phyloP scores from a whole-genome alignment of 2,329 filamentous ascomycete genomes.

The Cladophialophora exuberans region DNA sequence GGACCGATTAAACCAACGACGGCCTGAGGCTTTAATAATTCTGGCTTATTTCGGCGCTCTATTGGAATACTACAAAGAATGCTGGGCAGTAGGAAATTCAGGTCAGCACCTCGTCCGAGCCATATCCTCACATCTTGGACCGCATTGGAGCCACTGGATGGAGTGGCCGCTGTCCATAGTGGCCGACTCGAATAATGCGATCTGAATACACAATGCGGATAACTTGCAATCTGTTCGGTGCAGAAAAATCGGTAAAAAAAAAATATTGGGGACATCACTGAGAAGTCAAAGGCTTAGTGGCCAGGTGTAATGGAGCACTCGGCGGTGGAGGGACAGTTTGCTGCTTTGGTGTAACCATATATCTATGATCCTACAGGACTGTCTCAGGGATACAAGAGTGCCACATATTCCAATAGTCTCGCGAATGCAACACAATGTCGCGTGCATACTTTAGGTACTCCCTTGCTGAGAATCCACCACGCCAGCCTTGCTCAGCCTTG shows the following conservation, averaged over 20 bases:
- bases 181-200: background rate
- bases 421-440: too few relatives aligned
- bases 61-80: slow-evolving; percentile 37
- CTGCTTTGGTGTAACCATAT: too few relatives aligned
- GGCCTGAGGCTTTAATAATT: slow-evolving; percentile 47
- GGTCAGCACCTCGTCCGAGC: slow-evolving; percentile 35
- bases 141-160: slow-evolving; percentile 36
- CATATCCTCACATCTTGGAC: slow-evolving; percentile 33
- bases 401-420: too few relatives aligned
- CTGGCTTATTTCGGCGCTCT: slow-evolving; percentile 49
- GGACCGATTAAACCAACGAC: slow-evolving; percentile 39
- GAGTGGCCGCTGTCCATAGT: slow-evolving; percentile 30
- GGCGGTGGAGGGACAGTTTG: too few relatives aligned
- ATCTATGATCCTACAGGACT: too few relatives aligned
- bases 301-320: too few relatives aligned
- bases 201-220: background rate
- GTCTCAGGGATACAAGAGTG: too few relatives aligned
- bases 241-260: too few relatives aligned
- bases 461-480: background rate
- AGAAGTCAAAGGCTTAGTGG: too few relatives aligned
- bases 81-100: slow-evolving; percentile 41
- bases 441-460: too few relatives aligned
- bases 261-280: too few relatives aligned
- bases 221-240: background rate
- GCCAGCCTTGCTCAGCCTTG: slow-evolving; percentile 9